phyloP scores from a whole-genome alignment of 2,329 filamentous ascomycete species.

The Verruconis gallopava region DNA sequence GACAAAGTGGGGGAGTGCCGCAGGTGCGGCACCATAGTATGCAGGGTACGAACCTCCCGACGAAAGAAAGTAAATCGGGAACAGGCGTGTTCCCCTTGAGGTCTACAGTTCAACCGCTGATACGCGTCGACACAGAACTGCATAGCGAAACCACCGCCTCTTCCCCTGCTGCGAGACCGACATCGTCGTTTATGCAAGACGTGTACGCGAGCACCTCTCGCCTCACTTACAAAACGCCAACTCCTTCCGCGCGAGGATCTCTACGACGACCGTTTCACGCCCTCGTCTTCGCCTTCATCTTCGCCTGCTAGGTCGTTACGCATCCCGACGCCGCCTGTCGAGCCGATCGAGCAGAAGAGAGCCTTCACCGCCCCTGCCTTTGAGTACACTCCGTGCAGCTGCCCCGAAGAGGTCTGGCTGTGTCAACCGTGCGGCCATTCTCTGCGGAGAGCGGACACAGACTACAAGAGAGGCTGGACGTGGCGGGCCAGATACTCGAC shows the following conservation, averaged over 20 bases:
- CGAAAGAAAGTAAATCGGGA: no score
- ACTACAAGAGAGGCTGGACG: slow-evolving; percentile 61
- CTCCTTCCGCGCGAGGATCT: slow-evolving; percentile 13
- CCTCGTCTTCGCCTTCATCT: slow-evolving; percentile 16
- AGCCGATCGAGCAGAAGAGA: slow-evolving; percentile 7
- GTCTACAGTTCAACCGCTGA: background rate
- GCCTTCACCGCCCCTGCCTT: slow-evolving; percentile 35
- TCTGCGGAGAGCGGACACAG: slow-evolving; percentile 46
- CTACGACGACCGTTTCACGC: slow-evolving; percentile 14
- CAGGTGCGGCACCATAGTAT: slow-evolving; percentile 63
- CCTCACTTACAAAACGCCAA: slow-evolving; percentile 30
- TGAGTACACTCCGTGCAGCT: slow-evolving; percentile 45
- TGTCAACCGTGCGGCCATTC: slow-evolving; percentile 72
- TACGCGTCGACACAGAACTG: slow-evolving; percentile 54
- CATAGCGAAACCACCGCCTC: slow-evolving; percentile 66
- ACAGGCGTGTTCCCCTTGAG: no score
- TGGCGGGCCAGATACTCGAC: slow-evolving; percentile 76
- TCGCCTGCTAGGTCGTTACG: slow-evolving; percentile 6
- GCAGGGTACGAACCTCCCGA: slow-evolving; percentile 55
- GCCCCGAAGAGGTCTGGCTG: slow-evolving; percentile 58
- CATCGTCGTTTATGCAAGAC: slow-evolving; percentile 69
- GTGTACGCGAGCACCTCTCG: slow-evolving; percentile 61
- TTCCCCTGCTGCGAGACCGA: slow-evolving; percentile 53
- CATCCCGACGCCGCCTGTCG: slow-evolving; percentile 5
- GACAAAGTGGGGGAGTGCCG: slow-evolving; percentile 80